These are phyloP conservation scores for Yamadazyma dushanensis DNA, from an alignment of 1,139 yeast species.

Conservation along the genomic window DNA sequence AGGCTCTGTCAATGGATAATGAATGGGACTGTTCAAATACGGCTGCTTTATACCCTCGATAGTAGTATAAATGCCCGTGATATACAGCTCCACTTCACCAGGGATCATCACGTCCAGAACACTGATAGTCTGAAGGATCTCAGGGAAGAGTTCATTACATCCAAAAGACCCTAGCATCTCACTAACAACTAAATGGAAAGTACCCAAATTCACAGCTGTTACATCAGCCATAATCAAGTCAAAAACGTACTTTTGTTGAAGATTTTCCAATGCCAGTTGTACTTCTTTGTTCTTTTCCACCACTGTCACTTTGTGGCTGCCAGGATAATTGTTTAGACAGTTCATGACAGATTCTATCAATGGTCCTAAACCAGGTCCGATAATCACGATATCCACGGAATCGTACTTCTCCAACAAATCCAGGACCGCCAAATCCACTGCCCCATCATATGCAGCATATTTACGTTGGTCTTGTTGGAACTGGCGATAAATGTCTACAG, in stretches of 20 bases:
- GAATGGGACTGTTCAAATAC: conserved; percentile 59
- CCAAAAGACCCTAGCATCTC: conserved; percentile 90
- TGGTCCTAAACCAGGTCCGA: conserved; percentile 91
- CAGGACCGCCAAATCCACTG: conserved; percentile 58
- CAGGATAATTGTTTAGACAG: conserved; percentile 10
- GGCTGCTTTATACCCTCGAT: conserved; percentile 49
- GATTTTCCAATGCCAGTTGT: conserved; percentile 22
- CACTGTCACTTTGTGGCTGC: conserved; percentile 17
- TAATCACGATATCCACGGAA: conserved; percentile 47
- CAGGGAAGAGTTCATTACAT: conserved; percentile 88
- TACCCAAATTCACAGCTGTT: conserved; percentile 40
- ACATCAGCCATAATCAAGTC: conserved; percentile 57
- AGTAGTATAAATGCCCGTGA: conserved; percentile 58
- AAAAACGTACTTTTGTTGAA: conserved; percentile 19
- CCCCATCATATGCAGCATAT: conserved; percentile 65
- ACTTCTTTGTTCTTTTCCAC: conserved; percentile 76
- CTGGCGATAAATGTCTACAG: conserved; percentile 57
- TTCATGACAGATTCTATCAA: conserved; percentile 45
- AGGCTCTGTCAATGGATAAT: conserved; percentile 39
- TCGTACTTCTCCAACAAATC: conserved; percentile 18
- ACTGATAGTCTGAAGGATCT: conserved; percentile 42
- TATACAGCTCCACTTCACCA: conserved; percentile 51
- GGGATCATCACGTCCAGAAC: conserved; percentile 58
- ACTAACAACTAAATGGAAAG: conserved; percentile 62
- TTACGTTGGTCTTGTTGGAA: conserved; percentile 72